Base-by-base conservation (phyloP, 129 eudicot genomes). In the Artemisia argyi region DNA sequence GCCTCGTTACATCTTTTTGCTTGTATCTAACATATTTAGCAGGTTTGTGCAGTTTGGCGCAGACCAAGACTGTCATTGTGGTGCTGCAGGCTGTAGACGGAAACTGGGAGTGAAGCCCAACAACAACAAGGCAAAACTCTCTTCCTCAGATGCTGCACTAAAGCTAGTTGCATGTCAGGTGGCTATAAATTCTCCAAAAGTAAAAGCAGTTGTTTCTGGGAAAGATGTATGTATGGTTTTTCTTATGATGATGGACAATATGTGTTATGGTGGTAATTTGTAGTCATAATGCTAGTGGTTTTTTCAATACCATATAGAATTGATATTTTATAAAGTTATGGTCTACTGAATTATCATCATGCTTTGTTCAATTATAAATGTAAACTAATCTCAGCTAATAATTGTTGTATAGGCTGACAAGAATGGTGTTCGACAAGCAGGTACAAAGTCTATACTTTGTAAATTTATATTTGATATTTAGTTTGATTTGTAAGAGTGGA, bases 31-130 rank as follows among this genome's bases (percentile, higher is more conserved):
- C 76, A 75, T 54, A 77, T 73, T 10, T 80, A 72, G 96, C 96
- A 95, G 99, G 91, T 95, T 95, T 91, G 99, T 95, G 82, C 99
- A 95, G 69, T 95, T 95, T 95, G 99, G 99, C 73, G 99, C 99
- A 79, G 99, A 95, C 85, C 97, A 95, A 79, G 91, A 91, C 75
- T 95, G 99, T 81, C 85, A 86, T 71, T 95, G 99, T 85, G 97
- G 95, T 76, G 97, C 99, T 75, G 76, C 61, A 70, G 87, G 86
- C 71, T 95, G 99, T 77, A 89, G 96, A 81, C 86, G 75, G 63
- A 95, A 95, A 85, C 86, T 95, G 58, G 99, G 99, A 58, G 97
- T 87, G 72, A 95, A 91, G 68, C 86, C 97, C 68, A 94, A 73
- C 82, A 94, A 90, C 68, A 94, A 73, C 82, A 94, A 90, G 74